phyloP scores from a whole-genome alignment of 331 rosid species.

The Cucumis variabilis region DNA sequence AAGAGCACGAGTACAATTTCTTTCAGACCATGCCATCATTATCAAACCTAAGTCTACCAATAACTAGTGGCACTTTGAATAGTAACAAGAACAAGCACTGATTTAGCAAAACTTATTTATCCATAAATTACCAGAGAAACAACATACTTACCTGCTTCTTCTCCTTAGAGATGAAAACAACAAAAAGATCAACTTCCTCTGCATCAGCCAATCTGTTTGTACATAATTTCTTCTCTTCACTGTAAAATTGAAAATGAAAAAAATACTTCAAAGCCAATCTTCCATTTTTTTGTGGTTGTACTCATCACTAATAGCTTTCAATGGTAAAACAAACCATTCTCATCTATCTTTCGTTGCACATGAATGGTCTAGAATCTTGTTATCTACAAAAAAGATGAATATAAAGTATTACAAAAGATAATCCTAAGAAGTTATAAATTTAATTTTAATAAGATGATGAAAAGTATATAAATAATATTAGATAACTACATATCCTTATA shows the following conservation, averaged over 20 bases:
- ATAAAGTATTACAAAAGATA: too few species aligned
- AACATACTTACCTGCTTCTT: conserved; percentile 76
- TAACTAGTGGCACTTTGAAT: background rate
- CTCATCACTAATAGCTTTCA: too few species aligned
- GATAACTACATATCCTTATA: too few species aligned
- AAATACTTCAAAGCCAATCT: background rate
- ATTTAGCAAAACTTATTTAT: background rate
- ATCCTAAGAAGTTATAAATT: too few species aligned
- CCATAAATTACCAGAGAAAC: background rate
- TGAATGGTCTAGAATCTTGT: too few species aligned
- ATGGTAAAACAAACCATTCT: too few species aligned
- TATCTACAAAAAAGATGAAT: too few species aligned
- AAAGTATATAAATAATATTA: too few species aligned
- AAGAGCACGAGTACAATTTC: background rate
- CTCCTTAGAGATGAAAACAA: conserved; percentile 81
- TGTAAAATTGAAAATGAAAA: conserved; percentile 33
- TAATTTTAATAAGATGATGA: too few species aligned
- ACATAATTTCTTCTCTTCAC: conserved; percentile 90
- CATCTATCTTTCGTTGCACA: too few species aligned
- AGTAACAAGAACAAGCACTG: background rate
- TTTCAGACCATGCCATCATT: background rate
- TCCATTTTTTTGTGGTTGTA: background rate
- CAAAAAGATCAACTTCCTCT: conserved; percentile 70
- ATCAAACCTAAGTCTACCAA: background rate
- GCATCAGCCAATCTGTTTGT: conserved; percentile 61